phyloP scores from a whole-genome alignment of 345 rosid species.

The Stellera chamaejasme region DNA sequence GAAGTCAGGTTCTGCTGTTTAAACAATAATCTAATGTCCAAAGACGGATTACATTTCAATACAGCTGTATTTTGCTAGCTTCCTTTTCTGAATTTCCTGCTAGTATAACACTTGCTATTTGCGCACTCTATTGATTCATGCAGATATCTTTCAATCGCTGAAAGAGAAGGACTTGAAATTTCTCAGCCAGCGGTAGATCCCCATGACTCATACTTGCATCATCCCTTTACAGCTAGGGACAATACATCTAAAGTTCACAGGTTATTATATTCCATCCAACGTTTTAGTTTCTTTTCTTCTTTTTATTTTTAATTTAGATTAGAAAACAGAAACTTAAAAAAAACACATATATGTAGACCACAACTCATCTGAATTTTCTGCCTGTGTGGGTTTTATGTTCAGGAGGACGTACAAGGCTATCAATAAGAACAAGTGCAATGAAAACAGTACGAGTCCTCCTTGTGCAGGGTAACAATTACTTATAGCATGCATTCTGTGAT shows the following conservation, averaged over 20 bases:
- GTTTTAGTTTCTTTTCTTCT: too few species aligned
- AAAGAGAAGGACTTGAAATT: conserved; percentile 73
- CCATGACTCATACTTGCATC: conserved; percentile 43
- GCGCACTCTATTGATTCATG: not conserved
- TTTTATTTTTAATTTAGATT: too few species aligned
- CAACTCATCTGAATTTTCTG: too few species aligned
- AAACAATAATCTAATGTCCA: too few species aligned
- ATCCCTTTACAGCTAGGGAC: conserved; percentile 46
- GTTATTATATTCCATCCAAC: conserved; percentile 18
- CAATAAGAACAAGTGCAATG: conserved; percentile 10
- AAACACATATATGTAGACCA: too few species aligned
- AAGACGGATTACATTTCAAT: too few species aligned
- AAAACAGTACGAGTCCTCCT: conserved; percentile 16
- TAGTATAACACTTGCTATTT: too few species aligned
- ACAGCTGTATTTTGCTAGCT: too few species aligned
- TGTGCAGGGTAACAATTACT: conserved; percentile 12
- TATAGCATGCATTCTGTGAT: too few species aligned
- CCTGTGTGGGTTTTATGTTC: conserved; percentile 23
- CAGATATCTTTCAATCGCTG: conserved; percentile 61
- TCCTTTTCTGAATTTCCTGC: too few species aligned
- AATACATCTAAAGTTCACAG: conserved; percentile 51
- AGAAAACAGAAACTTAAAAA: too few species aligned
- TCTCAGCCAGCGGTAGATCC: conserved; percentile 86
- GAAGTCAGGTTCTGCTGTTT: too few species aligned
- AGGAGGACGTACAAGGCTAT: conserved; percentile 15